Evolutionary conservation across 495 filamentous ascomycete genomes (phyloP), one percentile per base, ranked within the genome.

Genomic region (Penicillium simplicissimum): DNA sequence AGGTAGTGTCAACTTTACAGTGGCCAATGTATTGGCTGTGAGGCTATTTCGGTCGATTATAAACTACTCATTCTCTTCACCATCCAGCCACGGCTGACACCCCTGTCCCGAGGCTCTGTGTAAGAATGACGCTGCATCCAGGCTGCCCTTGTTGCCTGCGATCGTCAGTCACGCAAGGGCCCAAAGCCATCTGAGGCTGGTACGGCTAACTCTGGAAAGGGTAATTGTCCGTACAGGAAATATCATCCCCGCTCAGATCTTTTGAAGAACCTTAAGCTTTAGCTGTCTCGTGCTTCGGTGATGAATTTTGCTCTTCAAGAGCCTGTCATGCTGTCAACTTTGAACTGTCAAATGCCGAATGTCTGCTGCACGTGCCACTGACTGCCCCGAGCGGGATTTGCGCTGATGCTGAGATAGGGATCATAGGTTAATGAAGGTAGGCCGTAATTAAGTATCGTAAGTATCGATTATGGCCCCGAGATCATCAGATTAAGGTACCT

Each of bases 361-460:
- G 45, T 42, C 14, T 15, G 25, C 37, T 15, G 60, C 60, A 63
- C 61, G 61, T 63, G 55, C 61, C 61, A 63, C 47, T 17, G 15
- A 1, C 55, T 58, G 60, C 48, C 56, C 61, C 58, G 61, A 38
- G 55, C 54, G 55, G 60, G 38, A 36, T 19, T 8, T 42, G 21
- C 25, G 15, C n/a, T 1, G n/a, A 21, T 52, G 48, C 54, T 48
- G n/a, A n/a, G n/a, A n/a, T n/a, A n/a, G n/a, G n/a, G n/a, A n/a
- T n/a, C n/a, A n/a, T n/a, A 19, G 15, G 9, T 28, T 31, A 6
- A 0, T 10, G 23, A 49, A 13, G 28, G 25, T 13, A 48, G 10
- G 19, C 19, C 0, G 42, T 23, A 31, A 6, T 7, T 31, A 31
- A 4, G 4, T 45, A 15, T 1, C 5, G 9, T 8, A 8, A 35